Evolutionary conservation across 2,329 filamentous ascomycete species (phyloP).

Genomic region (Fusarium transvaalense): DNA sequence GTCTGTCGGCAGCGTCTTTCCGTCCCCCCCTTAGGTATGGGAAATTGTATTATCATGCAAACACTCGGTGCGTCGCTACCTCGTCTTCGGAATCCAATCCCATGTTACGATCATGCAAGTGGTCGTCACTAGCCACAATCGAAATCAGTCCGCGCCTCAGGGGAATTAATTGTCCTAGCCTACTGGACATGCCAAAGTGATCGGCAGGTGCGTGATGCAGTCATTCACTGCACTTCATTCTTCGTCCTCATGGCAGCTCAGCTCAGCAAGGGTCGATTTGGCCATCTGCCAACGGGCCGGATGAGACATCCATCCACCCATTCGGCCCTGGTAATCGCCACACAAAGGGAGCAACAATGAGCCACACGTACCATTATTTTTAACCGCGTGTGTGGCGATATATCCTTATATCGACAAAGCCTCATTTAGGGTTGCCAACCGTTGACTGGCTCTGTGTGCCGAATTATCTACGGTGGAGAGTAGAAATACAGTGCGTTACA

Average conservation of each 20-base stretch:
- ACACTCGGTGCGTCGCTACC: conserved; percentile 9
- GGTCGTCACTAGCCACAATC: conserved; percentile 45
- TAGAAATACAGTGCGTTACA: not conserved
- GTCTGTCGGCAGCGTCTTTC: conserved; percentile 27
- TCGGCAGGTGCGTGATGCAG: conserved; percentile 26
- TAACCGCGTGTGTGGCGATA: conserved; percentile 30
- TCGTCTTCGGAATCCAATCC: not conserved
- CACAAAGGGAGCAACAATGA: conserved; percentile 20
- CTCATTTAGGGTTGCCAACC: not conserved
- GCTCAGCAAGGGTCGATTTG: conserved; percentile 43
- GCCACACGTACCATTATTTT: conserved; percentile 37
- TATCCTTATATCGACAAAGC: conserved; percentile 5
- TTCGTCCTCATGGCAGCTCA: conserved; percentile 23
- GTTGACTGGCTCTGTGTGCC: conserved; percentile 35
- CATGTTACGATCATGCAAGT: conserved; percentile 30
- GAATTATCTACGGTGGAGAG: not conserved
- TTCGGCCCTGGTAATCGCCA: conserved; percentile 27
- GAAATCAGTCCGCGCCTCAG: conserved; percentile 41
- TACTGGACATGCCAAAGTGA: conserved; percentile 17
- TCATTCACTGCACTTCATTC: conserved; percentile 5
- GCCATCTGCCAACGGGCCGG: conserved; percentile 37
- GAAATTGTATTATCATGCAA: conserved; percentile 27
- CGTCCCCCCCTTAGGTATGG: conserved; percentile 6
- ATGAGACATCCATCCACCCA: conserved; percentile 28
- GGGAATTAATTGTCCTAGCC: conserved; percentile 13